phyloP scores from a whole-genome alignment of 2,329 filamentous ascomycete genomes.

The Ophiostoma ulmi region DNA sequence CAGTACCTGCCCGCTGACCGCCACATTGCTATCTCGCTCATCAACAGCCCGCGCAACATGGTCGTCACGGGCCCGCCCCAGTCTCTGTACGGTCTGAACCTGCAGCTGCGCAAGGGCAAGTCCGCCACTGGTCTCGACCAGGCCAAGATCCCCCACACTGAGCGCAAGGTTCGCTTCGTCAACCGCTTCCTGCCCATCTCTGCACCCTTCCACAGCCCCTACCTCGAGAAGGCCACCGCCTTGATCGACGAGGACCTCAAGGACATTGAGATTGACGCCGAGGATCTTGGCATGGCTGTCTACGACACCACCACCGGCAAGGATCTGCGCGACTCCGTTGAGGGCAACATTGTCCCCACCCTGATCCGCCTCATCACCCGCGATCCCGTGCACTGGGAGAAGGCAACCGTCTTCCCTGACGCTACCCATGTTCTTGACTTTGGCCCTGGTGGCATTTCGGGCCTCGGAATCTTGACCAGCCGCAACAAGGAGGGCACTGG shows the following conservation, averaged over 20 bases:
- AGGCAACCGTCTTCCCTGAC: constrained; percentile 80
- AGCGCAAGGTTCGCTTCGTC: constrained; percentile 93
- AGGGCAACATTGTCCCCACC: constrained; percentile 76
- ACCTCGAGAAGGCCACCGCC: constrained; percentile 74
- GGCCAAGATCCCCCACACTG: constrained; percentile 85
- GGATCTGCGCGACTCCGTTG: constrained; percentile 67
- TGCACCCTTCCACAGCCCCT: constrained; percentile 96
- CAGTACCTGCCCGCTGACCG: constrained; percentile 88
- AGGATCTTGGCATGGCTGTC: constrained; percentile 73
- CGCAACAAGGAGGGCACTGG: constrained; percentile 98
- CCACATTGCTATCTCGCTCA: constrained; percentile 89
- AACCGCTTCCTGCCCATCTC: constrained; percentile 98
- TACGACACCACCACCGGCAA: constrained; percentile 86
- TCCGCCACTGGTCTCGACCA: constrained; percentile 96
- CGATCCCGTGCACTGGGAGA: constrained; percentile 93
- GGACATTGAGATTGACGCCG: constrained; percentile 68
- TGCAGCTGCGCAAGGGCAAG: constrained; percentile 93
- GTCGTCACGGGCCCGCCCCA: constrained; percentile 95
- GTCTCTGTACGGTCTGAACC: constrained; percentile 91
- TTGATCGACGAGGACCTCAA: constrained; percentile 84
- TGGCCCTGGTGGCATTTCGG: constrained; percentile 92
- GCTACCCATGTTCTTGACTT: constrained; percentile 97
- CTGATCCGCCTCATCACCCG: constrained; percentile 90
- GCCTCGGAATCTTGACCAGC: constrained; percentile 91
- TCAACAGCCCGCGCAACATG: constrained; percentile 95